These are phyloP conservation scores for Citrullus colocynthis DNA, from an alignment of 306 rosid species.

Conservation along the genomic window DNA sequence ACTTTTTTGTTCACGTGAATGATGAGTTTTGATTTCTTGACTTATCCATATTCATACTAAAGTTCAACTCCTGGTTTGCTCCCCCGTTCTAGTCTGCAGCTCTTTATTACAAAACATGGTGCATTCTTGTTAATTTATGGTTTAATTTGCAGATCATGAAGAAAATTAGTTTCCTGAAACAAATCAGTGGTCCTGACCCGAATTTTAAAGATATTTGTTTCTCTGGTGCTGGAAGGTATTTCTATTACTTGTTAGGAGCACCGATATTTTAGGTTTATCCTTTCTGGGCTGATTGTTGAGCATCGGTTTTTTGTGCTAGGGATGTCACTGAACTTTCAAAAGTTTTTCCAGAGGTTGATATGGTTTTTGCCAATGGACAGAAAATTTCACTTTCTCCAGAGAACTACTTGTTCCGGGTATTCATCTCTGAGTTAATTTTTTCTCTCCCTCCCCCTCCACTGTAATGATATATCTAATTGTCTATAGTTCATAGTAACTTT, in stretches of 20 bases:
- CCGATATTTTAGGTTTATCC: neutral
- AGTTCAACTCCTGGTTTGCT: neutral
- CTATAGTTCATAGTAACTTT: neutral
- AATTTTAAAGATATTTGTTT: slow-evolving; percentile 35
- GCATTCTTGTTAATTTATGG: neutral
- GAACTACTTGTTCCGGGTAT: slow-evolving; percentile 38
- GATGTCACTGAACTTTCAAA: slow-evolving; percentile 24
- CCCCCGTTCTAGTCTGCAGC: neutral
- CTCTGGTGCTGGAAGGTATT: slow-evolving; percentile 43
- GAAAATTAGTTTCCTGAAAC: slow-evolving; percentile 21
- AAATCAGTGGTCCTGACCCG: slow-evolving; percentile 34
- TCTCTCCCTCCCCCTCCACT: neutral
- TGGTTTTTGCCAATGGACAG: slow-evolving; percentile 28
- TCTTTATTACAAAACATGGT: neutral
- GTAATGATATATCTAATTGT: neutral
- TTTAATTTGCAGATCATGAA: slow-evolving; percentile 18
- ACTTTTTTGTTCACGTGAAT: neutral
- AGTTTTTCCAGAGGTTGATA: slow-evolving; percentile 34
- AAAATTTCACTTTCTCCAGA: slow-evolving; percentile 28
- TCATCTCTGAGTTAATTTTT: neutral
- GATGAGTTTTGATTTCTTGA: neutral
- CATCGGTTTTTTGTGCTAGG: slow-evolving; percentile 8
- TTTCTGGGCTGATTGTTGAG: slow-evolving; percentile 1
- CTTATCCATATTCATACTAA: neutral
- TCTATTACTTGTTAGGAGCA: slow-evolving; percentile 8